Conservation (phyloP, 2,329 filamentous ascomycete species). For the Lecanicillium sp. region DNA sequence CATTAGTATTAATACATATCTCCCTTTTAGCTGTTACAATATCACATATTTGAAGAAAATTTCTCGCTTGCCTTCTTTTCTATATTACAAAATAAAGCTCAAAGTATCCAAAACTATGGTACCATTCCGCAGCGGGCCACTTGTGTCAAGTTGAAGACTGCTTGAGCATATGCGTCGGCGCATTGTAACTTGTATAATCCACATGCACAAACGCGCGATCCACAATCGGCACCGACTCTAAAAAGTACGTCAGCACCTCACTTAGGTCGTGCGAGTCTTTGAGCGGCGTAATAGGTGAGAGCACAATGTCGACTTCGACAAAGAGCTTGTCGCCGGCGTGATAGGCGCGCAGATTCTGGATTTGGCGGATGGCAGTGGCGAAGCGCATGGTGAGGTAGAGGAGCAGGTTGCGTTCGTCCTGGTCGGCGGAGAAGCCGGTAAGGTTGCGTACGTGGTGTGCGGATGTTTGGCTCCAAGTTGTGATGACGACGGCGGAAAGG, state of each 20-base stretch:
- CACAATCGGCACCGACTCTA: constrained; percentile 76
- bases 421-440: constrained; percentile 68
- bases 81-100: too few relatives aligned
- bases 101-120: too few relatives aligned
- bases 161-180: constrained; percentile 49
- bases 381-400: constrained; percentile 93
- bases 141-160: constrained; percentile 11
- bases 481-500: constrained; percentile 70
- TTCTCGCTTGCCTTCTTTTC: too few relatives aligned
- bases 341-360: constrained; percentile 78
- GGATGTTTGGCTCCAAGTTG: constrained; percentile 69
- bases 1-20: too few relatives aligned
- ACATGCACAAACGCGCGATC: constrained; percentile 63
- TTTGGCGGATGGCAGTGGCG: constrained; percentile 76
- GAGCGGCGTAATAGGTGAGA: constrained; percentile 66
- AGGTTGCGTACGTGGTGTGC: constrained; percentile 72
- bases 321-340: constrained; percentile 80
- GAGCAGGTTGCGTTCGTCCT: constrained; percentile 76
- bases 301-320: constrained; percentile 72
- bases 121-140: too few relatives aligned
- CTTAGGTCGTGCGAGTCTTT: constrained; percentile 74
- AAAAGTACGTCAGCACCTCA: constrained; percentile 72
- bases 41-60: too few relatives aligned
- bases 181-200: constrained; percentile 54
- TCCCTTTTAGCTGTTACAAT: too few relatives aligned